Base-by-base conservation (phyloP, 768 basidiomycete genomes). In the Leccinum pellstonianum region DNA sequence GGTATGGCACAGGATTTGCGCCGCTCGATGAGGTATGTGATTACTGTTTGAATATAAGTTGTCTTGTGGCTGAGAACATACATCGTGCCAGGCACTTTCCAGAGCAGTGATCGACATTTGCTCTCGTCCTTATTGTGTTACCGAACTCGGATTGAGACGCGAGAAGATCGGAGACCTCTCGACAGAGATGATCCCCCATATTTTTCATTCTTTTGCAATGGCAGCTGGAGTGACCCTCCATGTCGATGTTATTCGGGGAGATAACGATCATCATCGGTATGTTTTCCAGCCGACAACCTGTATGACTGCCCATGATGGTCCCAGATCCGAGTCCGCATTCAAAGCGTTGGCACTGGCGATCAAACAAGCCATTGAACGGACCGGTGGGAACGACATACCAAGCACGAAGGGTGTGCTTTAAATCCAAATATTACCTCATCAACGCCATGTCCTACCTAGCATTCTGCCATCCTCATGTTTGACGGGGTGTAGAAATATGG, bases 101-200 rank as follows among this genome's bases (percentile, higher is more conserved):
- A 81, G 97, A 66, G 95, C 94, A 17, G 97, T 99, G 51, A 93
- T 99, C 62, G 97, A 99, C 75, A 98, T 99, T 62, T 98, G 97
- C 70, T 94, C 95, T 58, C 86, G 97, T 38, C 96, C 97, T 2
- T 97, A 89, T 78, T 99, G 97, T 74, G 88, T 95, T 55, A 90
- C 92, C 23, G 88, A 98, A 62, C 85, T 99, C 38, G 90, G 89
- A 60, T 81, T 94, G 60, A 87, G 85, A 73, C 82, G 93, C 58
- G 93, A 95, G 74, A 95, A 95, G 77, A 87, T 95, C 43, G 93
- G 93, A n/a, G 92, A 95, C 64, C 82, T 95, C 54, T 95, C 93
- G 25, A 93, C 93, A 7, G 97, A 99, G 79, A 98, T 99, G 95
- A 87, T 99, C 56, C 93, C 96, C 33, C 97, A 99, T 73, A 83